A percentile compares a stretch with the other conserved stretches of the same genome.
Conservation (phyloP, 2,329 filamentous ascomycete genomes). For the Fusarium stilboides region DNA sequence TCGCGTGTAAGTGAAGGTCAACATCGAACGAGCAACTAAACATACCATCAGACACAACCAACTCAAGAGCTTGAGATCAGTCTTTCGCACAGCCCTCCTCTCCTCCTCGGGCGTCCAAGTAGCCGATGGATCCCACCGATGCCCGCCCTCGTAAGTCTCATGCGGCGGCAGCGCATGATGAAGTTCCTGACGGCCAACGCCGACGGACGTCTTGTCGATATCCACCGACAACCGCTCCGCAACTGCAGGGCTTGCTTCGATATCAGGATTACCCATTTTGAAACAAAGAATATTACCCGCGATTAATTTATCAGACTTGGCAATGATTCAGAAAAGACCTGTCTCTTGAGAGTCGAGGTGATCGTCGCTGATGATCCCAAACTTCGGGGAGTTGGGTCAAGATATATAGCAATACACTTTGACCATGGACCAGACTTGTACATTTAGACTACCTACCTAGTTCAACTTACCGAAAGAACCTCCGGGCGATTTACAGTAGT, state of each 20-base stretch:
- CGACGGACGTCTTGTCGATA: slow-evolving; percentile 47
- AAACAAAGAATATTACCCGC: neutral
- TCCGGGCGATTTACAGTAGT: slow-evolving; percentile 32
- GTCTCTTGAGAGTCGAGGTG: slow-evolving; percentile 9
- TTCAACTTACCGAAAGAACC: slow-evolving; percentile 38
- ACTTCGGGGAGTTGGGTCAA: slow-evolving; percentile 32
- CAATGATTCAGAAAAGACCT: neutral
- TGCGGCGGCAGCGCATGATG: slow-evolving; percentile 51
- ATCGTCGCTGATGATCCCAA: slow-evolving; percentile 18
- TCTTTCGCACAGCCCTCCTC: slow-evolving; percentile 68
- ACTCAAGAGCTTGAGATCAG: slow-evolving; percentile 58
- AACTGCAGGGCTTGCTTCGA: slow-evolving; percentile 49
- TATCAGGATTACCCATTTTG: slow-evolving; percentile 49
- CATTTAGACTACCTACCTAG: neutral
- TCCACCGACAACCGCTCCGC: slow-evolving; percentile 47
- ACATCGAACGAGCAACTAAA: neutral
- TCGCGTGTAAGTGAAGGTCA: slow-evolving; percentile 34
- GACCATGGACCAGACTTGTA: slow-evolving; percentile 8
- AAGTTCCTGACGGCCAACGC: slow-evolving; percentile 59
- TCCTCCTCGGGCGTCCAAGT: slow-evolving; percentile 72
- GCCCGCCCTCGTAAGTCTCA: slow-evolving; percentile 58
- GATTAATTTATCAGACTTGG: neutral
- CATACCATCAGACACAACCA: slow-evolving; percentile 62
- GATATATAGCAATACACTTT: slow-evolving; percentile 45
- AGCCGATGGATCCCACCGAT: slow-evolving; percentile 59